Conservation (phyloP, 1,284 basidiomycete species). For the Gymnopus androsaceus region DNA sequence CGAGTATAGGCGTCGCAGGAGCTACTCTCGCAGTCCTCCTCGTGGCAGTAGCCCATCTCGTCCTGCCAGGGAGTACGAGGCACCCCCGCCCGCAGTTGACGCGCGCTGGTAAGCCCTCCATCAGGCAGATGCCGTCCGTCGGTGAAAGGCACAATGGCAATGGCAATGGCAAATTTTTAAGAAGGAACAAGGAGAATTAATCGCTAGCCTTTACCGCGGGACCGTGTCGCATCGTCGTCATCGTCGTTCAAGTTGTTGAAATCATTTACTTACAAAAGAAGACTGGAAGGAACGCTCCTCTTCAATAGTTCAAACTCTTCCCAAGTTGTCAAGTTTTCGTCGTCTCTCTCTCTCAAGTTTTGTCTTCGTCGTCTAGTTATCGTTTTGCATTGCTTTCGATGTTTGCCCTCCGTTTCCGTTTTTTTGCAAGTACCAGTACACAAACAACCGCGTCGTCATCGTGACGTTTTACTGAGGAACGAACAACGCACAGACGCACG, state of each 20-base stretch:
- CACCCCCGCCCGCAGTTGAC: conserved; percentile 24
- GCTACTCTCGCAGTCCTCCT: conserved; percentile 78
- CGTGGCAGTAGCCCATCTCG: conserved; percentile 69
- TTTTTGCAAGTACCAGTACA: conserved; percentile 45
- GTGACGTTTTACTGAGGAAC: too few species aligned
- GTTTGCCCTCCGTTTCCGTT: conserved; percentile 9
- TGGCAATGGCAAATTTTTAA: background rate
- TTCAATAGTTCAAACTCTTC: conserved; percentile 31
- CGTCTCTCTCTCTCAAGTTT: conserved; percentile 23
- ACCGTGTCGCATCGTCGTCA: background rate
- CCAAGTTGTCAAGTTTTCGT: conserved; percentile 36
- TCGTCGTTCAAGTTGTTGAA: conserved; percentile 5
- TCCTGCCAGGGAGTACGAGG: conserved; percentile 49
- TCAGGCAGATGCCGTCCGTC: background rate
- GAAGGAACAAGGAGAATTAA: too few species aligned
- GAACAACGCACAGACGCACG: too few species aligned
- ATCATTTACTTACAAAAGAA: conserved; percentile 27
- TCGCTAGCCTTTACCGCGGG: background rate
- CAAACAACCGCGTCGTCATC: too few species aligned
- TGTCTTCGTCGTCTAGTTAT: conserved; percentile 44
- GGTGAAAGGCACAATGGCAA: too few species aligned
- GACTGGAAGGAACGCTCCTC: conserved; percentile 31
- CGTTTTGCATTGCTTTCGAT: conserved; percentile 36
- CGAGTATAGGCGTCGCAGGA: conserved; percentile 70
- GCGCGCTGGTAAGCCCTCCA: conserved; percentile 47